These are phyloP conservation scores for Leccinum ponderosum DNA, from an alignment of 1,284 basidiomycete genomes.

Conservation along the genomic window DNA sequence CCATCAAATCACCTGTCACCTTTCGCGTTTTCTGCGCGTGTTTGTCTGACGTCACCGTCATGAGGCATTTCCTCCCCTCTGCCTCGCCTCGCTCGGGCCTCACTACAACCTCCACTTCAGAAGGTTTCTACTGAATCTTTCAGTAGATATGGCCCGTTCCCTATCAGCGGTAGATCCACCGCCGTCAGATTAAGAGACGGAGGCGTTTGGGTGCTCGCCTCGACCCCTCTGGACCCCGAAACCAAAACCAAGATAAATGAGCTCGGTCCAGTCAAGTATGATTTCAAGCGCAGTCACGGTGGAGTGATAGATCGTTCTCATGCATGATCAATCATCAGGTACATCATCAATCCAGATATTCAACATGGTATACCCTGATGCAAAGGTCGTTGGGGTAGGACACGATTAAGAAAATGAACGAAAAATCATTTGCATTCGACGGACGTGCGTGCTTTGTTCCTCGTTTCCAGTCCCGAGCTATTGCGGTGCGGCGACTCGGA, in stretches of 20 bases:
- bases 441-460: constrained; percentile 50
- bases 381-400: constrained; percentile 71
- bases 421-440: constrained; percentile 50
- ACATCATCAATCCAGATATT: constrained; percentile 68
- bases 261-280: constrained; percentile 75
- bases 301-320: background rate
- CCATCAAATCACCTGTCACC: background rate
- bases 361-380: constrained; percentile 75
- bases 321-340: constrained; percentile 40
- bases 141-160: constrained; percentile 61
- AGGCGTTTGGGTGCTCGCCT: constrained; percentile 85
- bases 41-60: constrained; percentile 24
- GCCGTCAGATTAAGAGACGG: constrained; percentile 75
- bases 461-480: background rate
- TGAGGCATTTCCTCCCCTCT: constrained; percentile 9
- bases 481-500: background rate
- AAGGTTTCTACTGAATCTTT: constrained; percentile 7
- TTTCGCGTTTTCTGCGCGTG: constrained; percentile 15
- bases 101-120: constrained; percentile 18
- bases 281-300: background rate
- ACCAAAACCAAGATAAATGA: constrained; percentile 73
- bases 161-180: constrained; percentile 81
- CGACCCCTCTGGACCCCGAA: constrained; percentile 73
- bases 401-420: constrained; percentile 44
- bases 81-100: constrained; percentile 12